Evolutionary conservation across 257 asterid species (phyloP).

Genomic region (Handroanthus guayacan): DNA sequence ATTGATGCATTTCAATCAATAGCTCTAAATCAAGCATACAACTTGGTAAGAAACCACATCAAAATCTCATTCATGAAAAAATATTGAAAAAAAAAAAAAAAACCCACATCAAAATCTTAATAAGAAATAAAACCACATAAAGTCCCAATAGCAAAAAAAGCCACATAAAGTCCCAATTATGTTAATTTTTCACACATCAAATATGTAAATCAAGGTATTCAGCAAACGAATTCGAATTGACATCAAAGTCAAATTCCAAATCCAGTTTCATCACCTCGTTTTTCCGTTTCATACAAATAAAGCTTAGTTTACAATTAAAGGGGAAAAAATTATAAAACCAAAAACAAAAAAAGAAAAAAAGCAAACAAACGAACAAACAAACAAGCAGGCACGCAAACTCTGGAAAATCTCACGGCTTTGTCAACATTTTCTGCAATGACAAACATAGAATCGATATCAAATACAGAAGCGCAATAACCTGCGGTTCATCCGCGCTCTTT

Average conservation of each 20-base stretch:
- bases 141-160: not conserved
- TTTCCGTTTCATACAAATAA: constrained; percentile 26
- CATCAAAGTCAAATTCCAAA: constrained; percentile 30
- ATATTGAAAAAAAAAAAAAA: not conserved
- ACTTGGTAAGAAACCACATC: constrained; percentile 11
- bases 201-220: constrained; percentile 6
- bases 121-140: constrained; percentile 6
- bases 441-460: constrained; percentile 11
- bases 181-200: constrained; percentile 8
- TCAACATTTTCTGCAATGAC: constrained; percentile 38
- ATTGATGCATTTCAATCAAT: no score
- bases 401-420: constrained; percentile 21
- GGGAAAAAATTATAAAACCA: no score
- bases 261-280: constrained; percentile 34
- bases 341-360: no score
- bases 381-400: not conserved
- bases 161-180: constrained; percentile 26
- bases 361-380: no score
- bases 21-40: no score
- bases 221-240: constrained; percentile 22
- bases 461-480: constrained; percentile 51
- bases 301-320: constrained; percentile 4
- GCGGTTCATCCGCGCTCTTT: constrained; percentile 51
- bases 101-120: constrained; percentile 30
- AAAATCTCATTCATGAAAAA: constrained; percentile 4